Conservation (phyloP, 2,329 filamentous ascomycete species). For the Metarhizium brunneum region DNA sequence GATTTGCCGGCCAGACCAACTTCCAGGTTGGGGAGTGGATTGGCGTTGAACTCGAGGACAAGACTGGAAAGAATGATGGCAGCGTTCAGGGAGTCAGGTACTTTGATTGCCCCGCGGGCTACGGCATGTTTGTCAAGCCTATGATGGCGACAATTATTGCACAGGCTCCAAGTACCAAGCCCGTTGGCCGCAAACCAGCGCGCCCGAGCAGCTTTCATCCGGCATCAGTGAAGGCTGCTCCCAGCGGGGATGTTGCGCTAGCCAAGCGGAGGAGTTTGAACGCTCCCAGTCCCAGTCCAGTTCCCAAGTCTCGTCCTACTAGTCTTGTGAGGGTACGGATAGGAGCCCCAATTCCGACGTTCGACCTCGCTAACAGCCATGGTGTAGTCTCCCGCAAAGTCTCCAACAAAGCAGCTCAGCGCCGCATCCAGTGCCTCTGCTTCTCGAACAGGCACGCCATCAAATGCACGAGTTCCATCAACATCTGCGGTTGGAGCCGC, state of each 20-base stretch:
- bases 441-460: constrained; percentile 57
- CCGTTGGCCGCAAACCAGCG: constrained; percentile 28
- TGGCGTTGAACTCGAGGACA: constrained; percentile 76
- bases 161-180: constrained; percentile 31
- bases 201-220: constrained; percentile 42
- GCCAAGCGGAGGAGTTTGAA: constrained; percentile 60
- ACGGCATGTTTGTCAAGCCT: constrained; percentile 78
- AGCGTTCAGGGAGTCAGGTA: constrained; percentile 81
- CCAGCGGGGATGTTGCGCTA: constrained; percentile 39
- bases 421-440: constrained; percentile 47
- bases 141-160: constrained; percentile 54
- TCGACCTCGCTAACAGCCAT: not conserved
- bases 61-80: constrained; percentile 87
- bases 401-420: constrained; percentile 64
- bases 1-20: constrained; percentile 69
- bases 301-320: constrained; percentile 45
- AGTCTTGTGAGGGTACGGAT: constrained; percentile 44
- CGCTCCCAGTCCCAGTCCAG: constrained; percentile 64
- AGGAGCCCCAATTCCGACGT: not conserved
- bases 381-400: constrained; percentile 63
- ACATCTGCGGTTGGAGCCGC: constrained; percentile 18
- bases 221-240: constrained; percentile 29
- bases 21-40: constrained; percentile 83
- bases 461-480: constrained; percentile 39
- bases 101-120: constrained; percentile 71